phyloP scores from a whole-genome alignment of 106 monocot genomes.

The Platanthera zijinensis region DNA sequence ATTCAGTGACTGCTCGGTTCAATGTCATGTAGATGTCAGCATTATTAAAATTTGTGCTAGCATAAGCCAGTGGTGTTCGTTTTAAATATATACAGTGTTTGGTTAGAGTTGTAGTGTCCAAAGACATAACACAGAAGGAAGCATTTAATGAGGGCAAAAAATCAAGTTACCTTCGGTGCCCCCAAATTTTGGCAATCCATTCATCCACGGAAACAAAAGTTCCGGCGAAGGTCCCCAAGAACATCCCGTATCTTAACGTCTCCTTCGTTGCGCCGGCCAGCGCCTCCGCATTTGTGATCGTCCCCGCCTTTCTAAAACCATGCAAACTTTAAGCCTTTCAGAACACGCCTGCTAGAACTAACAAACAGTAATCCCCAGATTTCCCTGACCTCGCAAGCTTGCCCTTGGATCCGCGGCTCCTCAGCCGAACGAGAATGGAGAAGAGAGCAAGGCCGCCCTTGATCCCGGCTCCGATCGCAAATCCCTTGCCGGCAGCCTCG shows the following conservation, averaged over 20 bases:
- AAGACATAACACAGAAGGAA: background rate
- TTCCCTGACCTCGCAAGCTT: constrained; percentile 12
- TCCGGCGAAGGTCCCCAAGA: constrained; percentile 84
- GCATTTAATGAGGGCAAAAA: background rate
- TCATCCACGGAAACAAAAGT: constrained; percentile 91
- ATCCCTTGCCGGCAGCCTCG: constrained; percentile 80
- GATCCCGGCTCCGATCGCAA: constrained; percentile 80
- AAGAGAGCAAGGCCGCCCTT: constrained; percentile 94
- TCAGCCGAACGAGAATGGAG: constrained; percentile 65
- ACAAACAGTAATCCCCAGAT: background rate
- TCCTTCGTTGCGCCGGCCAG: constrained; percentile 55
- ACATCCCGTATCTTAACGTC: constrained; percentile 83
- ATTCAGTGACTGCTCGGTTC: too few species aligned
- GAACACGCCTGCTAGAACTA: background rate
- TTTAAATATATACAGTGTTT: too few species aligned
- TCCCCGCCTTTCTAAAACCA: constrained; percentile 51
- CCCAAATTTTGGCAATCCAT: constrained; percentile 58
- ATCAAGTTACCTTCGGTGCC: constrained; percentile 42
- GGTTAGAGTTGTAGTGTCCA: too few species aligned
- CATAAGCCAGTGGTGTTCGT: too few species aligned
- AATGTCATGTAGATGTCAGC: too few species aligned
- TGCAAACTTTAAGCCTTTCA: background rate
- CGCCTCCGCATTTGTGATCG: constrained; percentile 72
- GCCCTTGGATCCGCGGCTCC: constrained; percentile 49
- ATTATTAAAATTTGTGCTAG: too few species aligned